Percentiles rank a stretch among this genome's conserved stretches.
Conservation (phyloP, 2,329 filamentous ascomycete genomes). For the Colletotrichum godetiae region DNA sequence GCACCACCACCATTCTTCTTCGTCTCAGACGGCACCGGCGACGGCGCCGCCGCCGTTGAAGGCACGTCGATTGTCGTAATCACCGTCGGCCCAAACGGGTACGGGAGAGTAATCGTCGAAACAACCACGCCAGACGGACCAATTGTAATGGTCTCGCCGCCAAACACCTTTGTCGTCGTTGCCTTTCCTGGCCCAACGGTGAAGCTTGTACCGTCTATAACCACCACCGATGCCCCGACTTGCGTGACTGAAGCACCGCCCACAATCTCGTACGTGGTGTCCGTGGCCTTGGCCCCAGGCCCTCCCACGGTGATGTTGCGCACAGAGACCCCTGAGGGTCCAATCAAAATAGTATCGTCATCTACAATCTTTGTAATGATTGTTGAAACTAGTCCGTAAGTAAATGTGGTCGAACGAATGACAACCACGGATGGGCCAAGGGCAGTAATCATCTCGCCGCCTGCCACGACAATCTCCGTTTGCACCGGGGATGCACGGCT, state of each 20-base stretch:
- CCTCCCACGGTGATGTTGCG: constrained; percentile 58
- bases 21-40: constrained; percentile 26
- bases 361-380: constrained; percentile 54
- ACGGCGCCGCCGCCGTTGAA: constrained; percentile 39
- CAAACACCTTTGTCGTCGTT: constrained; percentile 57
- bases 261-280: constrained; percentile 58
- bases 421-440: constrained; percentile 54
- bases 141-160: constrained; percentile 63
- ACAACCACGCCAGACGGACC: constrained; percentile 61
- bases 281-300: constrained; percentile 44
- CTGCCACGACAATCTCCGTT: constrained; percentile 58
- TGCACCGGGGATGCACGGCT: constrained; percentile 44
- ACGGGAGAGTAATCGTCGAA: constrained; percentile 56
- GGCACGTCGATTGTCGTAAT: constrained; percentile 53
- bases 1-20: constrained; percentile 15
- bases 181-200: constrained; percentile 58
- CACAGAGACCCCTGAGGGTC: constrained; percentile 55
- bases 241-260: constrained; percentile 65
- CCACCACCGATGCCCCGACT: constrained; percentile 58
- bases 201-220: constrained; percentile 63
- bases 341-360: constrained; percentile 63
- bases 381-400: constrained; percentile 52
- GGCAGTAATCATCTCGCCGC: constrained; percentile 59
- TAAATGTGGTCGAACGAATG: constrained; percentile 56
- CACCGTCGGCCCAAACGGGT: constrained; percentile 57